Evolutionary conservation across 345 rosid species (phyloP).

Genomic region (Moricandia moricandioides): DNA sequence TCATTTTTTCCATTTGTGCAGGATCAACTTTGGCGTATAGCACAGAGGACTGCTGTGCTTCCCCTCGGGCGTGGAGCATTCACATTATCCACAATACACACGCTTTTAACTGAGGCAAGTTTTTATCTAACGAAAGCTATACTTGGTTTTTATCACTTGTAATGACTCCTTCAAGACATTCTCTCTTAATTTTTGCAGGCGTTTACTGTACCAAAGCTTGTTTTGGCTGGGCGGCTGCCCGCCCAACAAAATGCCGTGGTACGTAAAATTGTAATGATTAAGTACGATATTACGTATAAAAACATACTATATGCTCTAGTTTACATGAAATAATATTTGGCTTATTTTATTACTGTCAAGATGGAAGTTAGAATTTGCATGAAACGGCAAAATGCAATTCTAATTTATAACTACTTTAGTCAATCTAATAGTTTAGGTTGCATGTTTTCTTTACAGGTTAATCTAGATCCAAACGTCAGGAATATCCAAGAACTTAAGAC

Average conservation of each 20-base stretch:
- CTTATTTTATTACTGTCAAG: constrained; percentile 7
- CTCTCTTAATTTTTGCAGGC: constrained; percentile 52
- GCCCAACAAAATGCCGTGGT: constrained; percentile 99
- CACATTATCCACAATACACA: constrained; percentile 85
- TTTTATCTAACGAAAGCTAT: constrained; percentile 8
- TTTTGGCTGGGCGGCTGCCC: constrained; percentile 94
- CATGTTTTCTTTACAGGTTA: constrained; percentile 54
- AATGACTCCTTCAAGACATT: constrained; percentile 27
- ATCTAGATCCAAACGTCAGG: constrained; percentile 84
- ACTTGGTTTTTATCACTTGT: constrained; percentile 1
- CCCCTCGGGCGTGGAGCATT: constrained; percentile 98
- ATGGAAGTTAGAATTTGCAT: constrained; percentile 9
- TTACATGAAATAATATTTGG: not conserved
- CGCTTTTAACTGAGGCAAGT: constrained; percentile 84
- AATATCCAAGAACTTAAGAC: constrained; percentile 90
- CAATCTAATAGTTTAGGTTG: constrained; percentile 6
- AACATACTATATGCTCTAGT: constrained; percentile 1
- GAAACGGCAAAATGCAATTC: constrained; percentile 1
- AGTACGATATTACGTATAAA: constrained; percentile 7
- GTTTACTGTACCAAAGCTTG: constrained; percentile 95
- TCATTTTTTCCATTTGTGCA: constrained; percentile 36
- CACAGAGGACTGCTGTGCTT: constrained; percentile 94
- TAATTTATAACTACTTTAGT: constrained; percentile 1
- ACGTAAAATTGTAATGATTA: constrained; percentile 41
- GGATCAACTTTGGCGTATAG: constrained; percentile 97